These are phyloP conservation scores for Geotrichum cucujoidarum DNA, from an alignment of 1,139 yeast genomes.

Conservation along the genomic window DNA sequence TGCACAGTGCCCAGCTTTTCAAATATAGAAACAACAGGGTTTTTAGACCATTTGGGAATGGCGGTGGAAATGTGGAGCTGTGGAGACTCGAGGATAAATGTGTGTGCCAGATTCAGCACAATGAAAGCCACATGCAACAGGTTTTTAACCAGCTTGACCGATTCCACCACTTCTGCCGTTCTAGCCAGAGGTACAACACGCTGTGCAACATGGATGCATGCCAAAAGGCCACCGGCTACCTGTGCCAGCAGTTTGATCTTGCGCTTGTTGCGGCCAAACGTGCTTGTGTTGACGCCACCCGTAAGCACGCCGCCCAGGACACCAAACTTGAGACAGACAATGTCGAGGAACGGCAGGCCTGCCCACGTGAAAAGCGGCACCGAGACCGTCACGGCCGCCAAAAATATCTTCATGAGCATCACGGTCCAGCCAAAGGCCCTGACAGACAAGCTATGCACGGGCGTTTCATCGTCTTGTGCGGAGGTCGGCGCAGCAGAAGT, in stretches of 20 bases:
- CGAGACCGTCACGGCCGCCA: not conserved
- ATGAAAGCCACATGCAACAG: not conserved
- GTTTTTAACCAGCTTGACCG: not conserved
- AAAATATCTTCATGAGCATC: not conserved
- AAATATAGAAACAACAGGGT: not conserved
- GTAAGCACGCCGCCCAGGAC: conserved; percentile 3
- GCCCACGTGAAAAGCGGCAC: not conserved
- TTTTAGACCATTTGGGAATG: too few species aligned
- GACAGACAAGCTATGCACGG: not conserved
- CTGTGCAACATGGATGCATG: not conserved
- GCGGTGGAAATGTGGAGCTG: not conserved
- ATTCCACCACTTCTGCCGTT: not conserved
- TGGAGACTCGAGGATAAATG: not conserved
- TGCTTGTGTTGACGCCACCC: not conserved
- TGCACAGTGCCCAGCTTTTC: not conserved
- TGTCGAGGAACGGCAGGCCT: conserved; percentile 3
- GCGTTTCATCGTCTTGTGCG: too few species aligned
- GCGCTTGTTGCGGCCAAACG: not conserved
- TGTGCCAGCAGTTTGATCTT: not conserved
- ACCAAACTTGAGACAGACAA: conserved; percentile 4
- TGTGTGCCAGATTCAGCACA: not conserved
- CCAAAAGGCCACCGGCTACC: not conserved
- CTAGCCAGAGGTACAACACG: not conserved
- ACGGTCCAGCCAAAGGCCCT: not conserved
- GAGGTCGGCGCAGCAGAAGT: not conserved